A percentile compares a stretch with the other conserved stretches of the same genome.
phyloP scores from a whole-genome alignment of 208 protist genomes.

The Leishmania major region DNA sequence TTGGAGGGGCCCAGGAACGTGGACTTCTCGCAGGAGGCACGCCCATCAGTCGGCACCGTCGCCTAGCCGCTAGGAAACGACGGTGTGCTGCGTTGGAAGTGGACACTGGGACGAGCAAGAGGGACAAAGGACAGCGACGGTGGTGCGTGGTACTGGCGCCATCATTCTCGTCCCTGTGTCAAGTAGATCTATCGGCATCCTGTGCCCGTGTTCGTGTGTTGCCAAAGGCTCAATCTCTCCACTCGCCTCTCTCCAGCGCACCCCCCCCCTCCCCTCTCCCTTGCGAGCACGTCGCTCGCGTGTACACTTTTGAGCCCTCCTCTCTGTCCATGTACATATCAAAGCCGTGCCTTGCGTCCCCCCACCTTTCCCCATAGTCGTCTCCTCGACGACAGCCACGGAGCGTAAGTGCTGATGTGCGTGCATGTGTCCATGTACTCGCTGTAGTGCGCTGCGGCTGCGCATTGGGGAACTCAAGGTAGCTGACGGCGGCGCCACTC shows the following conservation, averaged over 20 bases:
- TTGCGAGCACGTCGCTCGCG: not conserved
- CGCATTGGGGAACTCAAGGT: not conserved
- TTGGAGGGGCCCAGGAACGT: slow-evolving; percentile 56
- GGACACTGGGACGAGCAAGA: not conserved
- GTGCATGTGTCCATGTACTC: not conserved
- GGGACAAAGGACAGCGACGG: not conserved
- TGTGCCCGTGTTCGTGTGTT: not conserved
- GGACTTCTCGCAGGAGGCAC: slow-evolving; percentile 39
- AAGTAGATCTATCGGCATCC: not conserved
- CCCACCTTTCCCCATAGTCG: not conserved
- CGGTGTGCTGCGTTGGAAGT: not conserved
- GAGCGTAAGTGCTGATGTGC: not conserved
- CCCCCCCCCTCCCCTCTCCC: too few species aligned
- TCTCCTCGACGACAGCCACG: not conserved
- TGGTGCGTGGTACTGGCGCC: too few species aligned
- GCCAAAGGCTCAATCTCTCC: not conserved
- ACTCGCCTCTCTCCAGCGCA: not conserved
- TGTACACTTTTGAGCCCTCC: not conserved
- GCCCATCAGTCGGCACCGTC: not conserved
- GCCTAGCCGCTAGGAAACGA: not conserved
- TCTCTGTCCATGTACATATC: not conserved
- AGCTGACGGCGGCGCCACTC: not conserved
- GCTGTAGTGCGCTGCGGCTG: not conserved
- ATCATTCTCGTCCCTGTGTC: not conserved
- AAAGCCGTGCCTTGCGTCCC: not conserved